Evolutionary conservation across 2,329 filamentous ascomycete species (phyloP).

Genomic region (Bimuria novae-zelandiae): DNA sequence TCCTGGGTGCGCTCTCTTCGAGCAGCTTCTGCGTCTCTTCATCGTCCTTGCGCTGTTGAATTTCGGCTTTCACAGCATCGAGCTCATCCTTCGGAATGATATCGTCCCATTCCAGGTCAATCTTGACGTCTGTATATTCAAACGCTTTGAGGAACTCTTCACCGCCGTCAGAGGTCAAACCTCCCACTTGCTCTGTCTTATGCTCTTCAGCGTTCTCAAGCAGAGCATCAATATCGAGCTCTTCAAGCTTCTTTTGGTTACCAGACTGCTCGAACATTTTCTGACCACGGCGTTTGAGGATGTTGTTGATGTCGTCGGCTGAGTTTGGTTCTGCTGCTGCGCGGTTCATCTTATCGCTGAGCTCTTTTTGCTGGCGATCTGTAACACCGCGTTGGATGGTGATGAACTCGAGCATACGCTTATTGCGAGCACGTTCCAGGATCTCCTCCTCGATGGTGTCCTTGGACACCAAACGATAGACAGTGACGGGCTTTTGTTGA

Average conservation of each 20-base stretch:
- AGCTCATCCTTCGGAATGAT: slow-evolving; percentile 96
- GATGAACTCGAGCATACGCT: slow-evolving; percentile 94
- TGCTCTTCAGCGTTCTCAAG: slow-evolving; percentile 96
- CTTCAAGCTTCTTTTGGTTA: slow-evolving; percentile 94
- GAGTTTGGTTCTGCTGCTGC: slow-evolving; percentile 79
- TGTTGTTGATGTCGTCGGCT: slow-evolving; percentile 92
- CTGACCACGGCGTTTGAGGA: slow-evolving; percentile 96
- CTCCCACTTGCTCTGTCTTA: slow-evolving; percentile 92
- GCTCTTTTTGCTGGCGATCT: slow-evolving; percentile 84
- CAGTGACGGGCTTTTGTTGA: slow-evolving; percentile 92
- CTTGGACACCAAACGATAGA: slow-evolving; percentile 95
- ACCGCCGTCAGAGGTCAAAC: slow-evolving; percentile 92
- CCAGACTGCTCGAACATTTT: slow-evolving; percentile 98
- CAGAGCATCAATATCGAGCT: slow-evolving; percentile 96
- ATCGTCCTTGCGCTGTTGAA: slow-evolving; percentile 81
- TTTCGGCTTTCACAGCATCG: slow-evolving; percentile 85
- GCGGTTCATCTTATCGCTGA: slow-evolving; percentile 69
- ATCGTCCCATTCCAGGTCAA: slow-evolving; percentile 95
- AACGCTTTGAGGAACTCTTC: slow-evolving; percentile 90
- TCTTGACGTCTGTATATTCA: slow-evolving; percentile 96
- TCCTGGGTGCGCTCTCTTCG: slow-evolving; percentile 82
- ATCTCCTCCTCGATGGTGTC: slow-evolving; percentile 99
- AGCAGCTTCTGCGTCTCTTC: slow-evolving; percentile 80
- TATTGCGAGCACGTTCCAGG: slow-evolving; percentile 92
- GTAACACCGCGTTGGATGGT: slow-evolving; percentile 97